These are phyloP conservation scores for Populus hybrid DNA, from an alignment of 441 rosid genomes.

Conservation along the genomic window DNA sequence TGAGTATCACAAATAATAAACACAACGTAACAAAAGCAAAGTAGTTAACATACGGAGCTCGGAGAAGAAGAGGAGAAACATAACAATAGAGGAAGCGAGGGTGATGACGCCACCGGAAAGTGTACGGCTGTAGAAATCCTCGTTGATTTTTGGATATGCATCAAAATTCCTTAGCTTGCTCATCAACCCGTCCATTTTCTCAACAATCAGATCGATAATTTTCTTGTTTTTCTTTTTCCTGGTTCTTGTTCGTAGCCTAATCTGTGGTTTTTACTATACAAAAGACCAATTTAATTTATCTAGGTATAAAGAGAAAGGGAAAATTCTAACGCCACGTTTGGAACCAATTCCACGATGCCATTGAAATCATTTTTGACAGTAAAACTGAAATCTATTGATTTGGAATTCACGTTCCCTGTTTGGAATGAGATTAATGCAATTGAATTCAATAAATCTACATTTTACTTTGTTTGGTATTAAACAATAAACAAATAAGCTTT, in stretches of 20 bases:
- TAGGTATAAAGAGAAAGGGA: not conserved
- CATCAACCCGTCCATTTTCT: conserved; percentile 59
- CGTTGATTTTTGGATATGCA: conserved; percentile 93
- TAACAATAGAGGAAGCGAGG: conserved; percentile 72
- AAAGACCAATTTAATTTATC: not conserved
- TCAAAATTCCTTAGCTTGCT: conserved; percentile 71
- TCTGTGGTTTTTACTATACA: not conserved
- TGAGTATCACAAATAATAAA: not conserved
- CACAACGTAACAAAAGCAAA: not conserved
- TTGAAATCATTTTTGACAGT: not conserved
- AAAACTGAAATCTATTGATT: not conserved
- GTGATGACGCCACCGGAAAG: conserved; percentile 93
- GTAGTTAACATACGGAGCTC: conserved; percentile 64
- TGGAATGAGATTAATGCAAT: not conserved
- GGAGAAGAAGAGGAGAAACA: conserved; percentile 92
- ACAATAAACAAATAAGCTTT: not conserved
- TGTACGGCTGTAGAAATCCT: conserved; percentile 95
- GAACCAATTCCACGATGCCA: not conserved
- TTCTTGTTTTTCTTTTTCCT: not conserved
- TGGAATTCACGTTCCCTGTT: not conserved
- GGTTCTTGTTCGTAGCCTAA: not conserved
- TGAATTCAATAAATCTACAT: not conserved
- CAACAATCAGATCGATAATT: not conserved
- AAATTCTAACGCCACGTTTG: not conserved
- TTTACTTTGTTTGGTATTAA: not conserved